phyloP scores from a whole-genome alignment of 1,284 basidiomycete genomes.

The Golubevia sp. region DNA sequence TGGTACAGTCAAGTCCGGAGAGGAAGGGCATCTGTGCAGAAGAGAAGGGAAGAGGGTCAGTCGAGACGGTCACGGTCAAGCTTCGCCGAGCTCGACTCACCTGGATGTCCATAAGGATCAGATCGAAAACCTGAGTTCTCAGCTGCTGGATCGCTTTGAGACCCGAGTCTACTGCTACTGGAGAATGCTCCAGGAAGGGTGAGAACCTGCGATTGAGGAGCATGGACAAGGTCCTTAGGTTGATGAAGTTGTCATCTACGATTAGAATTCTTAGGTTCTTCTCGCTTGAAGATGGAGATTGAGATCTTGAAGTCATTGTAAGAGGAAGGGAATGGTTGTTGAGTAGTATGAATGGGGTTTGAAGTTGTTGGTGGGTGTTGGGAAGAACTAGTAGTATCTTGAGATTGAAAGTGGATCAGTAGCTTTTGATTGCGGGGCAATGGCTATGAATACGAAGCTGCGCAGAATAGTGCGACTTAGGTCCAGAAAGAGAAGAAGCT shows the following conservation, averaged over 20 bases:
- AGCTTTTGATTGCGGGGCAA: no score
- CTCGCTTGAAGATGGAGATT: background rate
- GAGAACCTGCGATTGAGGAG: constrained; percentile 40
- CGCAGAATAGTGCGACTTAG: no score
- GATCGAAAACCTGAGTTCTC: constrained; percentile 37
- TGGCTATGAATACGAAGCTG: no score
- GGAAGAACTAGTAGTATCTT: no score
- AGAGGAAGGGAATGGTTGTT: background rate
- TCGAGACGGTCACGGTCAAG: background rate
- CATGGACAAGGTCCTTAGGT: constrained; percentile 34
- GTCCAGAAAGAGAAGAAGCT: no score
- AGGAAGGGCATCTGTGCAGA: constrained; percentile 36
- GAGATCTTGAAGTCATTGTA: background rate
- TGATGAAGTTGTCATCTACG: constrained; percentile 50
- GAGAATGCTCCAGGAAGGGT: constrained; percentile 23
- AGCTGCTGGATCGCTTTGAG: constrained; percentile 44
- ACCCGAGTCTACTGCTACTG: constrained; percentile 35
- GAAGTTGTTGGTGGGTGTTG: no score
- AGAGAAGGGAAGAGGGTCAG: background rate
- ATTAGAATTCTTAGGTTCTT: constrained; percentile 31
- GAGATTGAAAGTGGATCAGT: no score
- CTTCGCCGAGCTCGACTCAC: background rate
- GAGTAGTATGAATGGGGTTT: no score
- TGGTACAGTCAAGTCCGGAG: constrained; percentile 33
- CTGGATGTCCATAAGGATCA: constrained; percentile 44